Percentiles rank a stretch among this genome's conserved stretches.
Conservation (phyloP, 1,284 basidiomycete species). For the Austropuccinia psidii region DNA sequence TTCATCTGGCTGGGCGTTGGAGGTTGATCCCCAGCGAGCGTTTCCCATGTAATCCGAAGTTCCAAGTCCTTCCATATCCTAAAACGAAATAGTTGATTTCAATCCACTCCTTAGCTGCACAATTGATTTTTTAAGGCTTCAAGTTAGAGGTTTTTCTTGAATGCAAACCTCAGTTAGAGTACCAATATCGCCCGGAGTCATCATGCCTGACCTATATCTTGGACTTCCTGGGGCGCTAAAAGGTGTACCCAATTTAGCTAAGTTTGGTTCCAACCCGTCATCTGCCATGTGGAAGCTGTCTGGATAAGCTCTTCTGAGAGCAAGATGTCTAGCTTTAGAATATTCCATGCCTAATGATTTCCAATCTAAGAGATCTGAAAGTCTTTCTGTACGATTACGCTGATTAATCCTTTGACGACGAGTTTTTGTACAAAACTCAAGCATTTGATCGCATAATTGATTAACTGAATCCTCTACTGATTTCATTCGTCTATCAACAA, state of each 20-base stretch:
- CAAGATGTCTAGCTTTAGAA: constrained; percentile 81
- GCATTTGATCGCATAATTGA: constrained; percentile 60
- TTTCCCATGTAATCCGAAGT: constrained; percentile 84
- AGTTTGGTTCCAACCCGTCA: constrained; percentile 58
- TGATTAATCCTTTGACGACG: constrained; percentile 95
- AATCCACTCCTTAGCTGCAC: background rate
- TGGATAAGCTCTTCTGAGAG: constrained; percentile 81
- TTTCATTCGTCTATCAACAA: constrained; percentile 82
- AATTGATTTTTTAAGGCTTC: background rate
- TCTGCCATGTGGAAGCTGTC: constrained; percentile 68
- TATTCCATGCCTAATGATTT: constrained; percentile 97
- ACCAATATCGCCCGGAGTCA: constrained; percentile 86
- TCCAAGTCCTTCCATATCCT: constrained; percentile 65
- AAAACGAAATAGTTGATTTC: constrained; percentile 41
- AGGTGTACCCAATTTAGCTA: constrained; percentile 59
- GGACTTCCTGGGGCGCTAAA: constrained; percentile 81
- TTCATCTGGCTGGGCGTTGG: constrained; percentile 55
- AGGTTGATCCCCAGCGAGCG: constrained; percentile 41
- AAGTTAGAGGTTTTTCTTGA: background rate
- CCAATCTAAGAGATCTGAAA: constrained; percentile 91
- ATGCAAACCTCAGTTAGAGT: constrained; percentile 54
- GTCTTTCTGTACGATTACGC: constrained; percentile 89
- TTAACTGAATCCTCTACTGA: constrained; percentile 86
- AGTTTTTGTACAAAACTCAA: constrained; percentile 76
- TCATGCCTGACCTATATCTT: constrained; percentile 63